Base-by-base conservation (phyloP, 768 basidiomycete species). In the Phaffia tasmanica region DNA sequence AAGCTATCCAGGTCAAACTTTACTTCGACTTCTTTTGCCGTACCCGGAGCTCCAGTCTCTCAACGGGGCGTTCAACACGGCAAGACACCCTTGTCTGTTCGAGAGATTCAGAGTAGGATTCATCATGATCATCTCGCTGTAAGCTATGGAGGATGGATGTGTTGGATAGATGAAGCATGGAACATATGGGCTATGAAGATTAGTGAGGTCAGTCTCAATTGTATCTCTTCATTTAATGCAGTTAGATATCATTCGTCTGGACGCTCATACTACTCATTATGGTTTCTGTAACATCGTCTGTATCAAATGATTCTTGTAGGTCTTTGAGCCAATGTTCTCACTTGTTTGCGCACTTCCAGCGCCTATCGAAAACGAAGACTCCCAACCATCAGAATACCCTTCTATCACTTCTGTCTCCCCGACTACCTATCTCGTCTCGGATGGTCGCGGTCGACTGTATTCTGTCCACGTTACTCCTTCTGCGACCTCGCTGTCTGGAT, bases 71-170 rank as follows among this genome's bases (percentile, higher is more conserved):
- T 62, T 49, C 76, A 81, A 14, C 84, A 86, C 3, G 82, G 83
- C 9, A 81, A 79, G 65, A 78, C 81, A 0, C 83, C 83, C 9
- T 79, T 90, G 25, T 83, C 85, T 1, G 87, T 89, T 71, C 81
- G 87, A 66, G 89, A 91, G 71, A 85, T 90, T 64, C 85, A 87
- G 74, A 87, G 86, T 72, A 80, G 89, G 58, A 87, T 92, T 67
- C 82, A 85, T 19, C 87, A 91, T 75, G 90, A 92, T 71, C 89
- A 92, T 73, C 80, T 92, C 18, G 76, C 80, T 16, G 76, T 83
- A 3, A 81, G 81, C 23, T 73, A 74, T 19, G 74, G 79, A 47
- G 78, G 79, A 15, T 76, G 78, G 25, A 78, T 83, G 2, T 76
- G 84, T 30, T 92, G 89, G 71, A 76, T 91, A 29, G 89, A 90